phyloP scores from a whole-genome alignment of 2,329 filamentous ascomycete species.

The Clonostachys chloroleuca region DNA sequence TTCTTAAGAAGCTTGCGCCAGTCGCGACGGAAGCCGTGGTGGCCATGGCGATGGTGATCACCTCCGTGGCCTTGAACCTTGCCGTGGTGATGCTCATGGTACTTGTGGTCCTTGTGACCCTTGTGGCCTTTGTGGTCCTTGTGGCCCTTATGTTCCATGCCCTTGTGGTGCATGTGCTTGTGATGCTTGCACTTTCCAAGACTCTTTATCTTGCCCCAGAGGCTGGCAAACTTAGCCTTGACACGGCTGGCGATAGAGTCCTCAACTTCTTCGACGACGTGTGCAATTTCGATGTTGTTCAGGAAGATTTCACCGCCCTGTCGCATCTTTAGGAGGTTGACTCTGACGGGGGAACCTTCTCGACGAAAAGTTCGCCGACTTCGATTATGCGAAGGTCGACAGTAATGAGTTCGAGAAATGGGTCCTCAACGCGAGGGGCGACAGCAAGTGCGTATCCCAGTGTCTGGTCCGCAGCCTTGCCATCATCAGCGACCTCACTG shows the following conservation, averaged over 20 bases:
- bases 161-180: slow-evolving; percentile 5
- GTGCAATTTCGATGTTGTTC: slow-evolving; percentile 33
- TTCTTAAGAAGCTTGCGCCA: slow-evolving; percentile 47
- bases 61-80: slow-evolving; percentile 15
- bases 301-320: slow-evolving; percentile 51
- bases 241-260: slow-evolving; percentile 29
- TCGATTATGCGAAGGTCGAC: slow-evolving; percentile 56
- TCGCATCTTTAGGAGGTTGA: slow-evolving; percentile 56
- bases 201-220: slow-evolving; percentile 13
- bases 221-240: slow-evolving; percentile 24
- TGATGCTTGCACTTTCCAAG: slow-evolving; percentile 11
- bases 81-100: slow-evolving; percentile 5
- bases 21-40: slow-evolving; percentile 15
- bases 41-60: slow-evolving; percentile 4
- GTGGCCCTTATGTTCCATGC: slow-evolving; percentile 6
- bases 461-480: slow-evolving; percentile 24
- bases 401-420: slow-evolving; percentile 44
- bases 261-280: slow-evolving; percentile 10
- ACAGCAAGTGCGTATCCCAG: slow-evolving; percentile 46
- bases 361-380: slow-evolving; percentile 51
- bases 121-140: slow-evolving; percentile 1
- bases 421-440: slow-evolving; percentile 37
- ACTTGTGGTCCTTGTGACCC: slow-evolving; percentile 5
- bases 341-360: slow-evolving; percentile 49
- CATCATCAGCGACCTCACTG: slow-evolving; percentile 33